Evolutionary conservation across 495 filamentous ascomycete genomes (phyloP), one percentile per base, ranked within the genome.

Genomic region (Neurospora tetrasperma): DNA sequence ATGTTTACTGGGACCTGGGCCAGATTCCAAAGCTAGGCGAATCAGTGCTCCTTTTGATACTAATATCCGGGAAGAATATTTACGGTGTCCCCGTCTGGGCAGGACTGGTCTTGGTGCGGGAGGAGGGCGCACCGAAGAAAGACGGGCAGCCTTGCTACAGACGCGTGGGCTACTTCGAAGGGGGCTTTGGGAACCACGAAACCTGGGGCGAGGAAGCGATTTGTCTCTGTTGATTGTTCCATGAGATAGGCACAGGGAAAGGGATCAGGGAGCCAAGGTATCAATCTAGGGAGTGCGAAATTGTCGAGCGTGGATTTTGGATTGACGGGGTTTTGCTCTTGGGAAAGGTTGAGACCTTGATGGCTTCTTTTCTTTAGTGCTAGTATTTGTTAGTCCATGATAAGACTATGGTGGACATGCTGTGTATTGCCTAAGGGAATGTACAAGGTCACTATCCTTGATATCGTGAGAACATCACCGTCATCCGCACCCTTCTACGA

Each of bases 381-480:
- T 62, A 35, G 0, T 2, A 0, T 2, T 0, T 4, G 54, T 4
- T 62, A 62, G 54, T 35, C 1, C 2, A 2, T 1, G 12, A 9
- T 62, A 62, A 0, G 0, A 9, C 0, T 4, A 0, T 18, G 5
- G 6, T 16, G 3, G 0, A 59, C 0, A 7, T 8, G 16, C 5
- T 12, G 11, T 16, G 6, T 0, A 4, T 0, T 14, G 0, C 0
- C 10, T 54, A 54, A 23, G 20, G 11, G 20, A 23, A 10, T 10
- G 0, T 54, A 48, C 4, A 9, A 2, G 0, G 0, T 0, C 0
- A 1, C 2, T 0, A 48, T 23, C 46, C 4, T 9, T 4, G 18
- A 46, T n/a, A 8, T 18, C 18, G 3, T 4, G 0, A 3, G 0
- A 2, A 10, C n/a, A 46, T 8, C 4, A 9, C 8, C 0, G 7